Percentiles rank a stretch among this genome's conserved stretches.
Conservation (phyloP, 345 rosid species). For the Hibiscus tridactylites region DNA sequence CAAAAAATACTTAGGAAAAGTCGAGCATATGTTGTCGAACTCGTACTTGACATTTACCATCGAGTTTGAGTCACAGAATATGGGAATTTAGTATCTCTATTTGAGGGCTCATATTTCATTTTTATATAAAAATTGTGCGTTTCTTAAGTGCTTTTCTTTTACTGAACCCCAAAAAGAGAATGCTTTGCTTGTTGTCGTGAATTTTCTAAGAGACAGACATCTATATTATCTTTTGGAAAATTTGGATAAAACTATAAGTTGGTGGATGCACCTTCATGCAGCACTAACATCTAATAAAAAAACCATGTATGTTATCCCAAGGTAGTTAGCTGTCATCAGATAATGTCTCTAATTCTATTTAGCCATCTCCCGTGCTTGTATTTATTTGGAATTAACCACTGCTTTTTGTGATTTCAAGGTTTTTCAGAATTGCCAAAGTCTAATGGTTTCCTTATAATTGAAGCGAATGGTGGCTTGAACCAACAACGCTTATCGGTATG, state of each 20-base stretch:
- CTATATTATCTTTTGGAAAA: background rate
- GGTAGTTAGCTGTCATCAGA: background rate
- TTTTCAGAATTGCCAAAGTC: slow-evolving; percentile 48
- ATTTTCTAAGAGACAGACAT: background rate
- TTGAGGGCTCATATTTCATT: background rate
- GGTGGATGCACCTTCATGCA: background rate
- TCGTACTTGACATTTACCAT: background rate
- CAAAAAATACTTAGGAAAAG: background rate
- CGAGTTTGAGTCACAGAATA: background rate
- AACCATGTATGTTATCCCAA: background rate
- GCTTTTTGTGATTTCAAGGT: slow-evolving; percentile 21
- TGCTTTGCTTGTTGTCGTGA: background rate
- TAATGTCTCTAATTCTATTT: background rate
- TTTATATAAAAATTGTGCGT: background rate
- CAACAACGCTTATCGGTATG: slow-evolving; percentile 98
- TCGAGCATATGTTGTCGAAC: background rate
- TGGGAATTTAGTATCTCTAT: slow-evolving; percentile 2
- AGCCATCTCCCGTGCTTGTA: background rate
- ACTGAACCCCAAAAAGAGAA: background rate
- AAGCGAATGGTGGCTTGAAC: slow-evolving; percentile 97
- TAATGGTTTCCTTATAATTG: slow-evolving; percentile 83
- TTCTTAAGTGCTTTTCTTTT: background rate
- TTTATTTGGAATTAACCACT: slow-evolving; percentile 15
- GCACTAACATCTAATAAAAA: background rate
- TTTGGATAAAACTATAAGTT: background rate